Evolutionary conservation across 257 asterid species (phyloP), one percentile per base, ranked within the genome.

Genomic region (Rehmannia glutinosa): DNA sequence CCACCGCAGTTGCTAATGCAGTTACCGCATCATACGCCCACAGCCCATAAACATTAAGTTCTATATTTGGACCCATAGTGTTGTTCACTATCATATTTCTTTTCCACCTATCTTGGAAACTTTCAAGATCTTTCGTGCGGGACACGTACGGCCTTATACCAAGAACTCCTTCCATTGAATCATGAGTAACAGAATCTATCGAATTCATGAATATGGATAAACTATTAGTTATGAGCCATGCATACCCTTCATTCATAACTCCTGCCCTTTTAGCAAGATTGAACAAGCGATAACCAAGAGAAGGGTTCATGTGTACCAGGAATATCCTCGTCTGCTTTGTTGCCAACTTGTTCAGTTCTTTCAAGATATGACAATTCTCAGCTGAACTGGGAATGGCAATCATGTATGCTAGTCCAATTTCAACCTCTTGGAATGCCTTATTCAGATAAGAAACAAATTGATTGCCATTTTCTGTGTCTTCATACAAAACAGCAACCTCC

Each of bases 111-210:
- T 65, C 76, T 74, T 32, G 62, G n/a, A 89, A 82, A 13, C 58
- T 73, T n/a, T 74, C 71, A 0, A 73, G 77, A 3, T 81, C 79
- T 41, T 62, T 62, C 0, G 95, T 75, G 9, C 60, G 27, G n/a
- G 81, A 38, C 13, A 86, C 25, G 57, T 77, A 64, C 6, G 92
- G 85, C 74, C 89, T 82, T 27, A 89, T 27, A 2, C 96, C 96
- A 38, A 88, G 16, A 68, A 82, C 86, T 25, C 95, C 96, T 74
- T 88, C 84, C 90, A 84, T 84, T 0, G 86, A 75, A 64, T 79
- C 84, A 28, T 46, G 81, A 8, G 56, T 75, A 2, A 36, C 19
- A 11, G 78, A 70, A 66, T 80, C 80, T 57, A 79, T 59, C 0
- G 83, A 74, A 64, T 28, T 60, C 71, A 89, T 51, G 73, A 80